Evolutionary conservation across 345 rosid species (phyloP).

Genomic region (Cardamine occulta): DNA sequence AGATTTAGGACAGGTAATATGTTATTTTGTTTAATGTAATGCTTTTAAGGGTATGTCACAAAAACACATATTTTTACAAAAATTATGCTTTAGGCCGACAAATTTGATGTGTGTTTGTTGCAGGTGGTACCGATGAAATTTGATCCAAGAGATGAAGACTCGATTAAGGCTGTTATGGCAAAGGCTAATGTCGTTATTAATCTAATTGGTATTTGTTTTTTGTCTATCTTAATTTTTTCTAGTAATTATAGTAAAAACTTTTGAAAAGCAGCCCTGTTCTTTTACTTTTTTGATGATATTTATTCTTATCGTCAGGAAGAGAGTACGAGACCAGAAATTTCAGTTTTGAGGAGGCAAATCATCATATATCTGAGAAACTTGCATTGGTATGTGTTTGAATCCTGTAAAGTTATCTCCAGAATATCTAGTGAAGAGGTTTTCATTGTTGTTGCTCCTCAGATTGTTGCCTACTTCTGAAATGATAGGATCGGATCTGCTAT

Average conservation of each 20-base stretch:
- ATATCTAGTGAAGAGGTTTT: conserved; percentile 21
- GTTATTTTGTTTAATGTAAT: conserved; percentile 1
- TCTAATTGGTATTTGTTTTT: conserved; percentile 68
- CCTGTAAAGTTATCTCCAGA: not conserved
- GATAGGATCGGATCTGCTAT: conserved; percentile 5
- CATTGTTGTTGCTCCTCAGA: not conserved
- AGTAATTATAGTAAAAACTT: not conserved
- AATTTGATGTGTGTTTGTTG: conserved; percentile 23
- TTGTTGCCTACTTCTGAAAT: conserved; percentile 13
- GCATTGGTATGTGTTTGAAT: conserved; percentile 63
- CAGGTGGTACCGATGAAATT: conserved; percentile 97
- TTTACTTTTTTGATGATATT: conserved; percentile 13
- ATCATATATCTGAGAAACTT: conserved; percentile 77
- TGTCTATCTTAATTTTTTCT: conserved; percentile 8
- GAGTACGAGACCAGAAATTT: conserved; percentile 93
- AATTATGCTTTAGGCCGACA: not conserved
- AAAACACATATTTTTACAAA: not conserved
- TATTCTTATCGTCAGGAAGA: conserved; percentile 61
- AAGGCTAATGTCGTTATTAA: conserved; percentile 98
- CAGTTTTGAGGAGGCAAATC: conserved; percentile 95
- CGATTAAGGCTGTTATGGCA: conserved; percentile 97
- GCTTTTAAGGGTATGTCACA: not conserved
- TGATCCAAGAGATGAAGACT: conserved; percentile 87
- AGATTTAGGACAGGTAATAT: conserved; percentile 91
- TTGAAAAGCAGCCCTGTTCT: not conserved